phyloP scores from a whole-genome alignment of 495 filamentous ascomycete genomes.

The Daldinia vernicosa region DNA sequence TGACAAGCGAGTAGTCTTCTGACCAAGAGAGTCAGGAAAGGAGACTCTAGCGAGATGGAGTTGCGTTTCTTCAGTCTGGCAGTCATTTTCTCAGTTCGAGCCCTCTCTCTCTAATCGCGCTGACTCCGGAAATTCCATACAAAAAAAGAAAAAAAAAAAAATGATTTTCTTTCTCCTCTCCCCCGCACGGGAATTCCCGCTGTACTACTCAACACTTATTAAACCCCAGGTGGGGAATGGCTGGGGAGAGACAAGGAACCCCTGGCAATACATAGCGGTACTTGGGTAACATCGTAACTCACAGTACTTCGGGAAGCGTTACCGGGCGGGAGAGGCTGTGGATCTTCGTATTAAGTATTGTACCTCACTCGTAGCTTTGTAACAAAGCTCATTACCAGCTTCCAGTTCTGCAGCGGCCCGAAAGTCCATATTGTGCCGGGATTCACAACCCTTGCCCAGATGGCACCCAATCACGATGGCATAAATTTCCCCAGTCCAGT shows the following conservation, averaged over 20 bases:
- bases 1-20: constrained; percentile 28
- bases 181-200: constrained; percentile 35
- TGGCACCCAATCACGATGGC: constrained; percentile 21
- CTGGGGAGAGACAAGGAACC: constrained; percentile 25
- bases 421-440: constrained; percentile 47
- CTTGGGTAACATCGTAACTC: constrained; percentile 39
- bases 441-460: constrained; percentile 28
- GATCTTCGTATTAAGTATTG: constrained; percentile 9
- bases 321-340: constrained; percentile 34
- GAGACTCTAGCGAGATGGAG: constrained; percentile 8
- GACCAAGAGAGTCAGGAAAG: constrained; percentile 15
- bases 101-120: constrained; percentile 18
- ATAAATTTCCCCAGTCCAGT: constrained; percentile 41
- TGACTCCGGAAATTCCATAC: constrained; percentile 9
- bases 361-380: constrained; percentile 10
- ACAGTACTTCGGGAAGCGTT: constrained; percentile 40
- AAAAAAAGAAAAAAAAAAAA: neutral
- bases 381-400: constrained; percentile 6
- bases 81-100: constrained; percentile 1
- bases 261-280: constrained; percentile 23
- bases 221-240: constrained; percentile 27
- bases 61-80: constrained; percentile 16
- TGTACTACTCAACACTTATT: constrained; percentile 7
- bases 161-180: constrained; percentile 8
- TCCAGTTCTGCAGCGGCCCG: constrained; percentile 42